Conservation (phyloP, 2,329 filamentous ascomycete species). For the Colletotrichum falcatum region DNA sequence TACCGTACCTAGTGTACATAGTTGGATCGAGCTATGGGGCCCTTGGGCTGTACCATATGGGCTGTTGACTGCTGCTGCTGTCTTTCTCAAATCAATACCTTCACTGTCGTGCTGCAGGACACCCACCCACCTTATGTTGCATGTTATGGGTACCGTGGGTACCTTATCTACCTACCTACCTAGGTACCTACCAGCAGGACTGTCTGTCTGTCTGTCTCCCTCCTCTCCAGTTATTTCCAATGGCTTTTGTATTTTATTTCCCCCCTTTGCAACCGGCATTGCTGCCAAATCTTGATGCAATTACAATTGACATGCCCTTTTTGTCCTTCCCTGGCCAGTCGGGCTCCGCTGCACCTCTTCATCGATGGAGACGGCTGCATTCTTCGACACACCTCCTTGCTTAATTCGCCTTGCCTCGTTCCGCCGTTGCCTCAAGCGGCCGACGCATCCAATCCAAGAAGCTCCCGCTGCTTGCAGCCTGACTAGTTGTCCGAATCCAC, state of each 20-base stretch:
- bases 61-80: too few relatives aligned
- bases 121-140: neutral
- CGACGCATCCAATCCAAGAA: neutral
- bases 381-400: slow-evolving; percentile 17
- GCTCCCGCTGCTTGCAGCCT: slow-evolving; percentile 34
- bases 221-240: neutral
- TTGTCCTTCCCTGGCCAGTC: neutral
- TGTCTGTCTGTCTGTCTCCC: neutral
- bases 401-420: slow-evolving; percentile 4
- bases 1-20: too few relatives aligned
- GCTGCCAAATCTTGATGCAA: neutral
- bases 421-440: slow-evolving; percentile 21
- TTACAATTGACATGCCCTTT: neutral
- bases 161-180: too few relatives aligned
- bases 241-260: neutral
- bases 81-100: neutral
- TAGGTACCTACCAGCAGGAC: too few relatives aligned
- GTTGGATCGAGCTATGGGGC: neutral
- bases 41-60: too few relatives aligned
- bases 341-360: neutral
- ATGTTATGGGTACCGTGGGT: slow-evolving; percentile 8
- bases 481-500: slow-evolving; percentile 18
- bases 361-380: slow-evolving; percentile 3
- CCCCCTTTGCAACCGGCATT: slow-evolving; percentile 2
- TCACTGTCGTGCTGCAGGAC: neutral